Evolutionary conservation across 179 eudicot species (phyloP).

Genomic region (Carnegiea gigantea): DNA sequence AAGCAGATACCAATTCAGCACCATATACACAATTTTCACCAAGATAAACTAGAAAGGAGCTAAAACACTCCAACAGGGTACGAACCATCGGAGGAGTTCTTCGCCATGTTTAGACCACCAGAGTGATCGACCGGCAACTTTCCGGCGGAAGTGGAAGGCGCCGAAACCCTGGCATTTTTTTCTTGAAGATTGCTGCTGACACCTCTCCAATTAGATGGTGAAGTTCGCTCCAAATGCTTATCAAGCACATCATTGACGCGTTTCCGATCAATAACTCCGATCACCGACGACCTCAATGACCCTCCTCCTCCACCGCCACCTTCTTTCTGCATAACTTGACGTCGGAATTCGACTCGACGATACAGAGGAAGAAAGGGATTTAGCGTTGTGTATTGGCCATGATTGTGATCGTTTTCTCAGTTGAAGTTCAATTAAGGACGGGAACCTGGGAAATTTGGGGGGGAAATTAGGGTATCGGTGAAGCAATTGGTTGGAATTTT

Average conservation of each 20-base stretch:
- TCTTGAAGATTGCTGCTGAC: slow-evolving; percentile 35
- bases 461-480: not conserved
- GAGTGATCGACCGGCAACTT: slow-evolving; percentile 29
- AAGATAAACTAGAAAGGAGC: not conserved
- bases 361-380: not conserved
- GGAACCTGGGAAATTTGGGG: slow-evolving; percentile 8
- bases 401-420: not conserved
- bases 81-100: slow-evolving; percentile 55
- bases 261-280: slow-evolving; percentile 26
- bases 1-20: not conserved
- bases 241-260: slow-evolving; percentile 63
- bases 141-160: slow-evolving; percentile 41
- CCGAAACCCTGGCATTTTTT: slow-evolving; percentile 38
- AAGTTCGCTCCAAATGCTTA: slow-evolving; percentile 55
- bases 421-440: not conserved
- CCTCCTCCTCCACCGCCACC: slow-evolving; percentile 18
- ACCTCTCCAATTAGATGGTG: slow-evolving; percentile 62
- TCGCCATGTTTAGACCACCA: slow-evolving; percentile 25
- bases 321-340: slow-evolving; percentile 22
- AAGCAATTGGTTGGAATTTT: not conserved
- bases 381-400: not conserved
- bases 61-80: not conserved
- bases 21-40: not conserved
- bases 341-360: not conserved
- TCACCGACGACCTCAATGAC: slow-evolving; percentile 28